Percentiles rank a stretch among this genome's conserved stretches.
Evolutionary conservation across 2,329 filamentous ascomycete species (phyloP).

Genomic region (Teratosphaeriaceae sp.): DNA sequence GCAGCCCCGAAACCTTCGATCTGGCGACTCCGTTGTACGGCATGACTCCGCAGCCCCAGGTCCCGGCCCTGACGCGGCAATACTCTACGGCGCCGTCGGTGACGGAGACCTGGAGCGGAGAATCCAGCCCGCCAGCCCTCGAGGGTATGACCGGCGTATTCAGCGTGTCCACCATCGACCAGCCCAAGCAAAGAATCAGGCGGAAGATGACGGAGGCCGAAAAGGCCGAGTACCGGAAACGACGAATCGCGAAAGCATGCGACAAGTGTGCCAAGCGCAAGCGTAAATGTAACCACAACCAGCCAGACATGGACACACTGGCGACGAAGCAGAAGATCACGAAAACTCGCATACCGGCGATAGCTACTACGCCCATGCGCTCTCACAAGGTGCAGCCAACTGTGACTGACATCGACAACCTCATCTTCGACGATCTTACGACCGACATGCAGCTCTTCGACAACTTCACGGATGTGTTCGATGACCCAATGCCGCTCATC

Average conservation of each 20-base stretch:
- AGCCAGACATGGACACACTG: constrained; percentile 25
- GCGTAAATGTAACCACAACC: constrained; percentile 29
- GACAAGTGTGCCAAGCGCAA: constrained; percentile 31
- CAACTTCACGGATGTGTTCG: constrained; percentile 20
- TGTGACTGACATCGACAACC: neutral
- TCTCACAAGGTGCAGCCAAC: neutral
- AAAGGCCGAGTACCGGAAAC: constrained; percentile 33
- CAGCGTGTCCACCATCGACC: constrained; percentile 26
- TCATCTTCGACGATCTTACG: constrained; percentile 9
- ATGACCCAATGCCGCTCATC: constrained; percentile 16
- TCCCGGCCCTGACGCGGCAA: constrained; percentile 16
- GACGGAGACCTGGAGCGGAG: constrained; percentile 10
- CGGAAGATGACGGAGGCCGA: constrained; percentile 34
- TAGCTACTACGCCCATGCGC: neutral
- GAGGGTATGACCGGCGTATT: constrained; percentile 34
- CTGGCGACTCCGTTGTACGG: constrained; percentile 24
- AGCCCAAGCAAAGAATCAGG: constrained; percentile 29
- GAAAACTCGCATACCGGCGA: constrained; percentile 8
- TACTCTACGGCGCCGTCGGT: constrained; percentile 13
- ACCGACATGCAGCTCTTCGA: constrained; percentile 18
- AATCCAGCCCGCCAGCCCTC: constrained; percentile 22
- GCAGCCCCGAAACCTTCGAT: constrained; percentile 26
- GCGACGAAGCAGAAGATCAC: constrained; percentile 14
- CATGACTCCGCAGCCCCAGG: constrained; percentile 18
- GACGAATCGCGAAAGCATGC: constrained; percentile 31